These are phyloP conservation scores for Globisporangium barbulae DNA, from an alignment of 352 stramenopile genomes.

Conservation along the genomic window DNA sequence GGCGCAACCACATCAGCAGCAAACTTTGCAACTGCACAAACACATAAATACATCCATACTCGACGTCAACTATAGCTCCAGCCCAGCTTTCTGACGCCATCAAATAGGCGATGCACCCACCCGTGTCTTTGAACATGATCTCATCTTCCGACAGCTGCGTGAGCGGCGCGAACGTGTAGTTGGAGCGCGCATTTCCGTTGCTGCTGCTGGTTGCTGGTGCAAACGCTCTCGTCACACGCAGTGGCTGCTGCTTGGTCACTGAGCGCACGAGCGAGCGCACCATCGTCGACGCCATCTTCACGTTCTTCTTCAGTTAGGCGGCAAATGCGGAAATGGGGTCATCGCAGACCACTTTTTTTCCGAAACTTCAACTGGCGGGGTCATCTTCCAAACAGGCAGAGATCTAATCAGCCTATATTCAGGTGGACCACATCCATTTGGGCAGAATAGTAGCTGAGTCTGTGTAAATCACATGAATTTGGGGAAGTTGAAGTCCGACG, in stretches of 20 bases:
- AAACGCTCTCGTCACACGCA: background rate
- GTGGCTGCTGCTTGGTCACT: background rate
- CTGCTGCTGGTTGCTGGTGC: background rate
- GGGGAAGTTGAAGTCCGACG: constrained; percentile 6
- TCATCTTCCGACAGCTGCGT: constrained; percentile 67
- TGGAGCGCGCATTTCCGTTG: constrained; percentile 10
- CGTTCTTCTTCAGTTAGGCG: background rate
- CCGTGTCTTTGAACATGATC: constrained; percentile 65
- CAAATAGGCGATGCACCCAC: constrained; percentile 11
- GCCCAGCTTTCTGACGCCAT: background rate
- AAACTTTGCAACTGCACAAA: constrained; percentile 68
- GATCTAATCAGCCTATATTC: background rate
- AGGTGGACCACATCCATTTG: background rate
- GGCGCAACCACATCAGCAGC: constrained; percentile 83
- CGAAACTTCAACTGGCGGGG: background rate
- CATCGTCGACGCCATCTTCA: constrained; percentile 10
- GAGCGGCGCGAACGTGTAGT: constrained; percentile 34
- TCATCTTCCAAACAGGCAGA: background rate
- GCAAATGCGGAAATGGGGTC: constrained; percentile 6
- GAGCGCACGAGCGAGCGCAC: constrained; percentile 5
- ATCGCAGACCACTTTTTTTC: background rate
- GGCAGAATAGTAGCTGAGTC: no score
- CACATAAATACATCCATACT: background rate
- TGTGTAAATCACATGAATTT: background rate
- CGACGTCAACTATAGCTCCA: background rate